phyloP scores from a whole-genome alignment of 768 basidiomycete species.

The Kwoniella pini region DNA sequence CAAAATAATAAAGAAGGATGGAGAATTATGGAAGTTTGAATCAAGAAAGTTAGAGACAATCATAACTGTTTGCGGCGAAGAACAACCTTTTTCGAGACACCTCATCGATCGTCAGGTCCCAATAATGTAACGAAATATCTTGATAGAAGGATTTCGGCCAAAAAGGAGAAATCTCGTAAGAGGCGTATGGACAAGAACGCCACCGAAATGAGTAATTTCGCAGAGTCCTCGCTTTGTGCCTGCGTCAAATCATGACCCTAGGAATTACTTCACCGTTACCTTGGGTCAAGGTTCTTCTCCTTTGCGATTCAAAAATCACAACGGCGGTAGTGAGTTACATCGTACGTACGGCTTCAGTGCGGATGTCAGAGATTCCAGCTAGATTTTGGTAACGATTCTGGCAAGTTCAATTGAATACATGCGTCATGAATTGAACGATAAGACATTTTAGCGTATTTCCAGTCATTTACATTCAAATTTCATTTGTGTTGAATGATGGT shows the following conservation, averaged over 20 bases:
- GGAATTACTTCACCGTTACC: slow-evolving; percentile 21
- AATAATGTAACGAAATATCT: not conserved
- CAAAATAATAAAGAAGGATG: not conserved
- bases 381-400: too few species aligned
- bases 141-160: not conserved
- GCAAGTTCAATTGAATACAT: not conserved
- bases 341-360: not conserved
- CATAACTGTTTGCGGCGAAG: slow-evolving; percentile 20
- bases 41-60: slow-evolving; percentile 20
- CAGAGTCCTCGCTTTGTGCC: not conserved
- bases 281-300: not conserved
- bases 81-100: slow-evolving; percentile 5
- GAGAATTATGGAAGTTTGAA: slow-evolving; percentile 16
- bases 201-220: not conserved
- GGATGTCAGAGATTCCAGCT: not conserved
- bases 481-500: slow-evolving; percentile 8
- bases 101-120: slow-evolving; percentile 20
- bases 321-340: not conserved
- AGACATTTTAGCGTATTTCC: slow-evolving; percentile 7
- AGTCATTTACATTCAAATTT: not conserved
- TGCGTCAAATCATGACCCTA: not conserved
- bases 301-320: not conserved
- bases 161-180: not conserved
- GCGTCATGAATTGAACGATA: not conserved
- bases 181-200: not conserved